Percentiles rank a stretch among this genome's conserved stretches.
Evolutionary conservation across 768 basidiomycete species (phyloP).

Genomic region (Tricholoma sp.): DNA sequence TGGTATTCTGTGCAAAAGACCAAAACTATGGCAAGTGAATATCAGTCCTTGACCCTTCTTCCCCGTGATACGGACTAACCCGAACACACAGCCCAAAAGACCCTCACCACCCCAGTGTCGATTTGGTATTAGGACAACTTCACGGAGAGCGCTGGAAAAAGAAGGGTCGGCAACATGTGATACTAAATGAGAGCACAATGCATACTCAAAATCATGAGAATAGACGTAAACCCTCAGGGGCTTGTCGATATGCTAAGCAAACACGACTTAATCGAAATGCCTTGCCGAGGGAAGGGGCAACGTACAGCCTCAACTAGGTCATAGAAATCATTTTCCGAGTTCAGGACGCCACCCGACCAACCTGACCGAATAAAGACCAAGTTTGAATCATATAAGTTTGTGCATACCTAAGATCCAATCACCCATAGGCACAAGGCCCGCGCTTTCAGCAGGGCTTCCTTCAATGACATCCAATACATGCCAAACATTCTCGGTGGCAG

Average conservation of each 20-base stretch:
- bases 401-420: constrained; percentile 43
- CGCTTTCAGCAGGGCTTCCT: constrained; percentile 93
- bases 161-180: constrained; percentile 2
- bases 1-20: constrained; percentile 90
- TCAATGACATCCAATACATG: constrained; percentile 97
- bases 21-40: constrained; percentile 50
- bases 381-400: not conserved
- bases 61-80: constrained; percentile 44
- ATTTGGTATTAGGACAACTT: constrained; percentile 93
- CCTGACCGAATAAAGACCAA: constrained; percentile 56
- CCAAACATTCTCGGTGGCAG: constrained; percentile 92
- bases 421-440: constrained; percentile 90
- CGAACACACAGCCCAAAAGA: constrained; percentile 91
- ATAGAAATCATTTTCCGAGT: constrained; percentile 94
- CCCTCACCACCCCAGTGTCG: constrained; percentile 98
- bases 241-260: constrained; percentile 80
- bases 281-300: not conserved
- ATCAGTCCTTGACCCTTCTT: constrained; percentile 4
- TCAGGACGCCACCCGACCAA: constrained; percentile 91
- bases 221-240: constrained; percentile 94
- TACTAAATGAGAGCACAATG: constrained; percentile 12
- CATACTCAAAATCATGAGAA: constrained; percentile 94
- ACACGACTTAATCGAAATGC: constrained; percentile 5
- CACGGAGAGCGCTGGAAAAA: constrained; percentile 69
- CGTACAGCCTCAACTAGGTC: constrained; percentile 88